phyloP scores from a whole-genome alignment of 345 rosid species.

The Populus simonii region DNA sequence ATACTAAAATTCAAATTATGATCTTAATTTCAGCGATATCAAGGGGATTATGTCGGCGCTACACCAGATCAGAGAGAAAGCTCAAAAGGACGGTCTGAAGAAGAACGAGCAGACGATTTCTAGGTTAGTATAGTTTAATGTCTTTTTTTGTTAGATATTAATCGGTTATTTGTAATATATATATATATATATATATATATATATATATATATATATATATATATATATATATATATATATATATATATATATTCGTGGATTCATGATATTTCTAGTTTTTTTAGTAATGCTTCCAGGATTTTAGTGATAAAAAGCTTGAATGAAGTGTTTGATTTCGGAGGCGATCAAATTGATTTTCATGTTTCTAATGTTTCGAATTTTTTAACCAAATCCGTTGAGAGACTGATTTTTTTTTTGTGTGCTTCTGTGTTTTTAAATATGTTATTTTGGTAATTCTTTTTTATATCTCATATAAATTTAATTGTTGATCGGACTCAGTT shows the following conservation, averaged over 20 bases:
- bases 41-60: slow-evolving; percentile 80
- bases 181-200: neutral
- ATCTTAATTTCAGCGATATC: slow-evolving; percentile 54
- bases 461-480: too few relatives aligned
- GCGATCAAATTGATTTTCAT: neutral
- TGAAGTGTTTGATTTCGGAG: neutral
- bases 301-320: neutral
- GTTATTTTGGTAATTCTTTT: neutral
- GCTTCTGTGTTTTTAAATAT: neutral
- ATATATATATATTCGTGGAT: neutral
- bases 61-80: slow-evolving; percentile 69
- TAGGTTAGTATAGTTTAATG: slow-evolving; percentile 37
- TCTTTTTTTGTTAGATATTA: neutral
- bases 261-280: too few relatives aligned
- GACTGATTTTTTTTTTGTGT: neutral
- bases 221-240: neutral
- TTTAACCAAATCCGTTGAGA: neutral
- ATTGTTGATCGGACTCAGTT: neutral
- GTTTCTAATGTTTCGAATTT: neutral
- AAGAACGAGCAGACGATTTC: slow-evolving; percentile 85
- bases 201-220: neutral
- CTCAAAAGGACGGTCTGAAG: slow-evolving; percentile 73
- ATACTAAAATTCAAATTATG: neutral
- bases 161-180: neutral
- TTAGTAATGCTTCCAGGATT: neutral